Conservation (phyloP, 2,329 filamentous ascomycete species). For the Exophiala aquamarina region DNA sequence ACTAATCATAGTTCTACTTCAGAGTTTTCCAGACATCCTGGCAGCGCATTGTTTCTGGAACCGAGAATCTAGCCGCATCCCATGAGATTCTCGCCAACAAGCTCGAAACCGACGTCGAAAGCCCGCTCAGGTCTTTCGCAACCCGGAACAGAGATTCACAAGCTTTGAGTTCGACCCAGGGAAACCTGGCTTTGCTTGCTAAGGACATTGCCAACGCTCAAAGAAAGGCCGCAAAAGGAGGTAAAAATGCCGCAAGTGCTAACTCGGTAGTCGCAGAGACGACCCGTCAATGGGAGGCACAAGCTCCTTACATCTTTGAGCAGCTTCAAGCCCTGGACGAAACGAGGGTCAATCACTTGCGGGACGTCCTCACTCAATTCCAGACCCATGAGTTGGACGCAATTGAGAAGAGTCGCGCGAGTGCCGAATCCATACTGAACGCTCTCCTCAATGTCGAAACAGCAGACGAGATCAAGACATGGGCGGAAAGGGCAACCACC, state of each 20-base stretch:
- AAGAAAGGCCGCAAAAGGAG: conserved; percentile 81
- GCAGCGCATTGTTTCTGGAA: conserved; percentile 79
- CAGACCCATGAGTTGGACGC: conserved; percentile 91
- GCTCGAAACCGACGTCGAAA: conserved; percentile 86
- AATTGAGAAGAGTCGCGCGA: conserved; percentile 71
- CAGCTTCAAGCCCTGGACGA: conserved; percentile 89
- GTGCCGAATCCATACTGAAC: conserved; percentile 77
- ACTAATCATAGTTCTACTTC: conserved; percentile 18
- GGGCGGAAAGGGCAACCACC: conserved; percentile 47
- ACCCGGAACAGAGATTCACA: conserved; percentile 72
- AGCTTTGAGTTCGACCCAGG: conserved; percentile 76
- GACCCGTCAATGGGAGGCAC: conserved; percentile 86
- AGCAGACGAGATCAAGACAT: conserved; percentile 79
- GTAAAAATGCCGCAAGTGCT: conserved; percentile 70
- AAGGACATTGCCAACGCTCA: conserved; percentile 82
- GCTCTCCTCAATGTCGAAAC: conserved; percentile 84
- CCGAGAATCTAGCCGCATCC: conserved; percentile 77
- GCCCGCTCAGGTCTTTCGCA: conserved; percentile 74
- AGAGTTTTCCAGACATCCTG: conserved; percentile 90
- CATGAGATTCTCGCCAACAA: conserved; percentile 78
- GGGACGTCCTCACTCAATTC: conserved; percentile 87
- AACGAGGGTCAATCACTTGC: conserved; percentile 80
- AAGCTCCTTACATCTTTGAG: conserved; percentile 93
- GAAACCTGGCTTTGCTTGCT: conserved; percentile 76
- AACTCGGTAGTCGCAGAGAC: conserved; percentile 72